These are phyloP conservation scores for Cephalotrichum gorgonifer DNA, from an alignment of 2,329 filamentous ascomycete species.

Conservation along the genomic window DNA sequence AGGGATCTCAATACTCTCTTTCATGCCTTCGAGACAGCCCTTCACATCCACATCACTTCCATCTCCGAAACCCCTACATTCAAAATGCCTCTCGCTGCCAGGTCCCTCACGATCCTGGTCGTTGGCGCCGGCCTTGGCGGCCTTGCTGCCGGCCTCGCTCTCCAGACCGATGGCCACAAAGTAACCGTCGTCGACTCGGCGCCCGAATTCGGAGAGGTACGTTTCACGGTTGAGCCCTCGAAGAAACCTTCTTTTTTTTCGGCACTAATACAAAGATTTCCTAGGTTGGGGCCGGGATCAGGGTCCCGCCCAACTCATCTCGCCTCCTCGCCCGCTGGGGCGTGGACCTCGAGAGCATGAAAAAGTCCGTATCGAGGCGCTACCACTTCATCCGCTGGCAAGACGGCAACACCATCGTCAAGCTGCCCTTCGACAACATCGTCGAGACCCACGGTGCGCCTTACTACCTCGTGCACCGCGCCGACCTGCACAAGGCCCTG, in stretches of 20 bases:
- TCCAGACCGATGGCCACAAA: constrained; percentile 11
- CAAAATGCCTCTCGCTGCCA: constrained; percentile 7
- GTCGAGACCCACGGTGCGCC: constrained; percentile 14
- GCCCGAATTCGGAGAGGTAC: constrained; percentile 9
- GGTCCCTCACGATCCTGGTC: constrained; percentile 10
- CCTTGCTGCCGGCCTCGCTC: constrained; percentile 10
- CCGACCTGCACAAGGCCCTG: constrained; percentile 19
- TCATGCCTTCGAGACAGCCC: neutral
- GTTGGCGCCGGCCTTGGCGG: constrained; percentile 10
- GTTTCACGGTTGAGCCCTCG: neutral
- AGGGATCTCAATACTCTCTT: neutral
- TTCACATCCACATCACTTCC: neutral
- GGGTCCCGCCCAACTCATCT: constrained; percentile 18
- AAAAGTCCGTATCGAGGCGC: constrained; percentile 13
- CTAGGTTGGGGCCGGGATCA: constrained; percentile 17
- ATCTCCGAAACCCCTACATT: neutral
- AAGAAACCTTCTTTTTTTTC: constrained; percentile 1
- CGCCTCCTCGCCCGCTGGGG: constrained; percentile 16
- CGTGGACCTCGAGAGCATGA: constrained; percentile 14
- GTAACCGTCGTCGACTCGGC: constrained; percentile 11
- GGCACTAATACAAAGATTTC: neutral
- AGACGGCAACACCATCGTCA: constrained; percentile 14
- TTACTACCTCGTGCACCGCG: constrained; percentile 20
- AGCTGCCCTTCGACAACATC: constrained; percentile 10
- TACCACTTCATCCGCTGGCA: constrained; percentile 18